Base-by-base conservation (phyloP, 2,329 filamentous ascomycete species). In the Penicillium sp. region DNA sequence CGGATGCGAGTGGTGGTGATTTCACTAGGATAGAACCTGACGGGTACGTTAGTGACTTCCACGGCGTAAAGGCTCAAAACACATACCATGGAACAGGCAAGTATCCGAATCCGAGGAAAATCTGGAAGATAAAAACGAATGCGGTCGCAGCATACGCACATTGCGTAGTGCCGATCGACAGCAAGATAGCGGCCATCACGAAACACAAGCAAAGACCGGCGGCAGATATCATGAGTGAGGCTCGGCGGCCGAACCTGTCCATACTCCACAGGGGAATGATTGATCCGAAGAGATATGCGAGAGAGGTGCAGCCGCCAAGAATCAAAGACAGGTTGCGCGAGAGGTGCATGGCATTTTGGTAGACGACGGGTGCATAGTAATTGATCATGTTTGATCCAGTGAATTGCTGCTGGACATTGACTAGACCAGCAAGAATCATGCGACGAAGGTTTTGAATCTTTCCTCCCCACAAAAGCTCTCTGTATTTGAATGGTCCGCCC, bases 311-410 rank as follows among this genome's bases (percentile, higher is more conserved):
- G 3, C 81, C 80, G 20, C 78, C 79, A 1, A 83, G 68, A 5
- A 83, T 74, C 35, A 83, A 66, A 28, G 79, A 78, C 30, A 82
- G 65, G n/a, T 79, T 74, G 1, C 76, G 72, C 11, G 65, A 64
- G 4, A 78, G 54, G 2, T 65, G 57, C 68, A 77, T 74, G 9
- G 66, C 69, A 1, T 68, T 56, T 39, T 74, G 61, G 42, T 73
- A 74, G 18, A 77, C 69, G 0, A 69, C 61, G 0, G 75, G 70
- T 0, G 69, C 67, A 39, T 77, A 77, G 53, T 72, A 73, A 16
- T 70, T 73, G n/a, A 74, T 71, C 63, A 73, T 67, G 43, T 71
- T 72, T 0, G 62, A 67, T 0, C 57, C 58, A 3, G 68, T 69
- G 20, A 71, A 70, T 28, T 72, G 69, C 40, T 74, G 71, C 7